Conservation (phyloP, 768 basidiomycete genomes). For the Phlebiopsis gigantea region DNA sequence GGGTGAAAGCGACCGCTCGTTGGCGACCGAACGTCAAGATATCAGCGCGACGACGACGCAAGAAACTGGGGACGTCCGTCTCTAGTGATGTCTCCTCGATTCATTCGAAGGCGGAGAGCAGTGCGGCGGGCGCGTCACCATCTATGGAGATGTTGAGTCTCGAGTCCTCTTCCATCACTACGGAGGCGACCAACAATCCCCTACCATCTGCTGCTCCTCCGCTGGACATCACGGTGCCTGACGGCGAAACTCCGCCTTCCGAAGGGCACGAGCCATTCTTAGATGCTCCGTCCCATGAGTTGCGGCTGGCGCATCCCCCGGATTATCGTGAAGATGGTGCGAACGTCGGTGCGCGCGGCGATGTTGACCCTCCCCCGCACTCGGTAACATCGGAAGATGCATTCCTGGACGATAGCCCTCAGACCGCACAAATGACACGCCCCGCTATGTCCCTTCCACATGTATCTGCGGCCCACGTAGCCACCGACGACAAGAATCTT, state of each 20-base stretch:
- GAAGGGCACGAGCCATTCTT: background rate
- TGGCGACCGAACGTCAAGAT: conserved; percentile 64
- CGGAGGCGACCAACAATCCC: background rate
- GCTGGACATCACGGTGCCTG: background rate
- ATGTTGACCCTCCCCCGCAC: conserved; percentile 1
- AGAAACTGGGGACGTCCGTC: background rate
- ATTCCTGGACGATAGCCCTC: background rate
- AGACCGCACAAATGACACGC: background rate
- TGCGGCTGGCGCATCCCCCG: conserved; percentile 4
- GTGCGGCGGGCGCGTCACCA: background rate
- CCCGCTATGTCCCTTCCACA: background rate
- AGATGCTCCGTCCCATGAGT: background rate
- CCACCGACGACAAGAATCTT: conserved; percentile 32
- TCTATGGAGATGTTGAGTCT: background rate
- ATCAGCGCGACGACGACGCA: conserved; percentile 53
- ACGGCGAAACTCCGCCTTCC: conserved; percentile 5
- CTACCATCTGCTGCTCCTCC: background rate
- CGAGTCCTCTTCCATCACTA: conserved; percentile 7
- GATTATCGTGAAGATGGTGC: conserved; percentile 8
- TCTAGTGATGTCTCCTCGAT: background rate
- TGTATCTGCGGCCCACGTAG: conserved; percentile 22
- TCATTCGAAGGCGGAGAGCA: background rate
- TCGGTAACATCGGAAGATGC: background rate
- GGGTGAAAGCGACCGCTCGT: conserved; percentile 59
- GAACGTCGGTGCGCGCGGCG: background rate